Conservation (phyloP, 2,329 filamentous ascomycete species). For the Clarireedia homoeocarpa region DNA sequence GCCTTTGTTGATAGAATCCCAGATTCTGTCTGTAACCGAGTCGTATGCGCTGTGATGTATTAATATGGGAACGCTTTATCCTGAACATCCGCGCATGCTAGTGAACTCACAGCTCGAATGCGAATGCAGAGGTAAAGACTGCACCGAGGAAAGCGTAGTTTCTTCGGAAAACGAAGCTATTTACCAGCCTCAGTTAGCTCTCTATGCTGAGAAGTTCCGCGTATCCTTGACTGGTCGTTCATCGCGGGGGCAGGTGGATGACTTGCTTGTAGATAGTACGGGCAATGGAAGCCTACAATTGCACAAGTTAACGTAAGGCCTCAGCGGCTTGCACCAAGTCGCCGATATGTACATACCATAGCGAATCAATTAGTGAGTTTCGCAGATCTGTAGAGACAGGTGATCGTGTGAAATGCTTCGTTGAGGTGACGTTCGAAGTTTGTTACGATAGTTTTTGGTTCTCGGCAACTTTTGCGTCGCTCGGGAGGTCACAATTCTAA, state of each 20-base stretch:
- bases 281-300: constrained; percentile 9
- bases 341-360: background rate
- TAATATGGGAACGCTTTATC: constrained; percentile 4
- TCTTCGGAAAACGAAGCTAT: constrained; percentile 73
- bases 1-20: constrained; percentile 86
- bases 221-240: background rate
- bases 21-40: constrained; percentile 71
- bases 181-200: constrained; percentile 12
- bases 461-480: background rate
- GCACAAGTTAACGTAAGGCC: background rate
- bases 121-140: constrained; percentile 84
- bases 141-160: constrained; percentile 83
- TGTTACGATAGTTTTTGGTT: constrained; percentile 7
- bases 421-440: constrained; percentile 3
- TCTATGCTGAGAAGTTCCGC: background rate
- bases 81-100: background rate
- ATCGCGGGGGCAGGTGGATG: constrained; percentile 10
- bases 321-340: no score
- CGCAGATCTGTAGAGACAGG: constrained; percentile 3
- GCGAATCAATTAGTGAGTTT: background rate
- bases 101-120: constrained; percentile 76
- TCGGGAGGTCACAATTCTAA: constrained; percentile 6
- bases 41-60: constrained; percentile 64
- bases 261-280: constrained; percentile 30
- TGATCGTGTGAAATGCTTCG: constrained; percentile 3